These are phyloP conservation scores for Coemansia furcata DNA, from an alignment of 192 early-diverging fungal species.

Conservation along the genomic window DNA sequence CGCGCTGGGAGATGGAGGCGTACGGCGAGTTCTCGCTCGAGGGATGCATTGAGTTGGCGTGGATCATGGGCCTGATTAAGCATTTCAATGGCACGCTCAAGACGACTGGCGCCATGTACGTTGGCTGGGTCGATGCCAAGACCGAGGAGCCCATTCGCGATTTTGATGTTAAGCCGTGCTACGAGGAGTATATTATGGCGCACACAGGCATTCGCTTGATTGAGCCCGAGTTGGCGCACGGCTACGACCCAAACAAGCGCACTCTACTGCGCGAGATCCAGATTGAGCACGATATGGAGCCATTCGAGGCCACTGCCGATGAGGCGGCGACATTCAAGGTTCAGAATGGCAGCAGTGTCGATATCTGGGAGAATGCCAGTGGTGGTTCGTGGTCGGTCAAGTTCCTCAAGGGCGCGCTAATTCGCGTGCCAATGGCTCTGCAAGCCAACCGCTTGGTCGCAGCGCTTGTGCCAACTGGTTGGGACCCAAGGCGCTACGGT, in stretches of 20 bases:
- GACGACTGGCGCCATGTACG: constrained; percentile 6
- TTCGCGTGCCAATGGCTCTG: constrained; percentile 87
- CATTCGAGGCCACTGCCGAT: constrained; percentile 82
- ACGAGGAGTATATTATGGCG: constrained; percentile 82
- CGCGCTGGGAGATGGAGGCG: constrained; percentile 95
- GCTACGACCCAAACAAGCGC: constrained; percentile 85
- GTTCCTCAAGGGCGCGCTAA: constrained; percentile 81
- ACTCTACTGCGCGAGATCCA: constrained; percentile 79
- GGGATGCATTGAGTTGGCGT: constrained; percentile 90
- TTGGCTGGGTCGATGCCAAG: constrained; percentile 87
- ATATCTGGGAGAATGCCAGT: constrained; percentile 37
- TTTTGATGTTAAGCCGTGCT: constrained; percentile 82
- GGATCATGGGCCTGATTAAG: constrained; percentile 94
- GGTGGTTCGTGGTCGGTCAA: constrained; percentile 75
- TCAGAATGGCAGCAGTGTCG: constrained; percentile 75
- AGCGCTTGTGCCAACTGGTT: constrained; percentile 91
- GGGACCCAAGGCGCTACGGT: constrained; percentile 86
- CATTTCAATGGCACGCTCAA: constrained; percentile 60
- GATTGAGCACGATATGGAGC: constrained; percentile 80
- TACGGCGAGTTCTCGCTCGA: constrained; percentile 53
- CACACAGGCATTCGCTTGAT: constrained; percentile 60
- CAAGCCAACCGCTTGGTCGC: constrained; percentile 77
- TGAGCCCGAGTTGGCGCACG: constrained; percentile 79
- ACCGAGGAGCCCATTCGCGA: constrained; percentile 82
- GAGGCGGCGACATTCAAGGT: constrained; percentile 82